Evolutionary conservation across 192 early-diverging fungal species (phyloP), one percentile per base, ranked within the genome.

Genomic region (Paraglomus brasilianum): DNA sequence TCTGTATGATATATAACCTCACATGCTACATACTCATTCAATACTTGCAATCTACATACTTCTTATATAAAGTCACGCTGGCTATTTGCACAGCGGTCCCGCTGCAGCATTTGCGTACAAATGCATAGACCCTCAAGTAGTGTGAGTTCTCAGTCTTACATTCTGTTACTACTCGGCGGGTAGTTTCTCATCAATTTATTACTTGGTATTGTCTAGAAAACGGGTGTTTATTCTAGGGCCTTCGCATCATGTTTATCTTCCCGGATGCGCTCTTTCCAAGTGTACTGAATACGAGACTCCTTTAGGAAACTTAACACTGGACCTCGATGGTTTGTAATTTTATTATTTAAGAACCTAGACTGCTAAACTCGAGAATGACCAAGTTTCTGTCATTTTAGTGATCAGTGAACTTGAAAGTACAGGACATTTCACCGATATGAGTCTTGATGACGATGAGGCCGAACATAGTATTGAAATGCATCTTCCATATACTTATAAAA

Each of bases 381-480:
- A 22, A 40, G 55, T 39, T 39, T 70, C 17, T n/a, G 5, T 71
- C 52, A 17, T 49, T 64, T 48, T 22, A 47, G 91, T 85, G 8
- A 83, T 89, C 11, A 79, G 72, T 7, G 87, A 89, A 53, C 81
- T 98, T 19, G 49, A 73, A 45, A 72, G 80, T 39, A 91, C 88
- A 0, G 83, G 88, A 1, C 43, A 81, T 4, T 98, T 95, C 80
- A 53, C 66, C 5, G 56, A 66, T 43, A 93, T 98, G 93, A 80
- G 66, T 21, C 66, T 72, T 8, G 44, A 73, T 10, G 82, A 80
- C 6, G 97, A 99, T 70, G 93, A 98, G 71, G 88, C 92, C 46
- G 97, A 99, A 74, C 97, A 99, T 74, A 95, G 93, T 74, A 86
- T 99, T 70, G 97, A 97, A 73, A 93, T 98, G 95, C 95, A 98